Percentiles rank a stretch among this genome's conserved stretches.
phyloP scores from a whole-genome alignment of 2,329 filamentous ascomycete genomes.

The Colletotrichum filicis region DNA sequence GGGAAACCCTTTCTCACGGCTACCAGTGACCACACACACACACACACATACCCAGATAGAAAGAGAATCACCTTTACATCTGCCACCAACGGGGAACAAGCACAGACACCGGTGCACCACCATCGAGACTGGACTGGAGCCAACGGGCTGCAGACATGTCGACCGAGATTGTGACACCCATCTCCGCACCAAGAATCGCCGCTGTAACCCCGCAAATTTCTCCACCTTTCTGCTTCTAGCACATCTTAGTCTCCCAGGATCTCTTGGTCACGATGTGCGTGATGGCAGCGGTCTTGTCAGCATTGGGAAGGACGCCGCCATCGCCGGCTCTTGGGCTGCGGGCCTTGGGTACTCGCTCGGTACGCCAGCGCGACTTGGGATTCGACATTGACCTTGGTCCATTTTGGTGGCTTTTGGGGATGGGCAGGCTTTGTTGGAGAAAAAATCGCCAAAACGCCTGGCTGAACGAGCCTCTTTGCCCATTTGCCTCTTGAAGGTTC shows the following conservation, averaged over 20 bases:
- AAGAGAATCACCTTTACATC: not conserved
- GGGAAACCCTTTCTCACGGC: not conserved
- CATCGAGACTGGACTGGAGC: slow-evolving; percentile 2
- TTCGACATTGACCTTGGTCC: slow-evolving; percentile 18
- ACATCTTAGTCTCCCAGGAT: slow-evolving; percentile 27
- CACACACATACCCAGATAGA: not conserved
- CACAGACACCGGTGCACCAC: not conserved
- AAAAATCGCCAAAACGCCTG: slow-evolving; percentile 22
- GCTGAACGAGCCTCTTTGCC: not conserved
- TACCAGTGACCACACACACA: not conserved
- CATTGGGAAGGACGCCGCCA: slow-evolving; percentile 34
- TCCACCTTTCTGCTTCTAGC: slow-evolving; percentile 35
- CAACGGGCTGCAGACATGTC: slow-evolving; percentile 11
- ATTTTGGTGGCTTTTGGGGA: slow-evolving; percentile 1
- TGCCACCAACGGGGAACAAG: not conserved
- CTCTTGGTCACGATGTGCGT: slow-evolving; percentile 33
- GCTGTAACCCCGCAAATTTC: slow-evolving; percentile 36
- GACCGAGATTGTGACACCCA: slow-evolving; percentile 28
- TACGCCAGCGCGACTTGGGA: slow-evolving; percentile 2
- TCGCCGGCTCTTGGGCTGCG: slow-evolving; percentile 20
- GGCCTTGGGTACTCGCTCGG: slow-evolving; percentile 2
- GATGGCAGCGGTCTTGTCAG: slow-evolving; percentile 32
- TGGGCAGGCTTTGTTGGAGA: slow-evolving; percentile 9
- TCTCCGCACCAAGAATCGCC: slow-evolving; percentile 32
- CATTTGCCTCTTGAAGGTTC: not conserved